A percentile compares a stretch with the other conserved stretches of the same genome.
phyloP scores from a whole-genome alignment of 352 stramenopile genomes.

The Aphanomyces stellatus region DNA sequence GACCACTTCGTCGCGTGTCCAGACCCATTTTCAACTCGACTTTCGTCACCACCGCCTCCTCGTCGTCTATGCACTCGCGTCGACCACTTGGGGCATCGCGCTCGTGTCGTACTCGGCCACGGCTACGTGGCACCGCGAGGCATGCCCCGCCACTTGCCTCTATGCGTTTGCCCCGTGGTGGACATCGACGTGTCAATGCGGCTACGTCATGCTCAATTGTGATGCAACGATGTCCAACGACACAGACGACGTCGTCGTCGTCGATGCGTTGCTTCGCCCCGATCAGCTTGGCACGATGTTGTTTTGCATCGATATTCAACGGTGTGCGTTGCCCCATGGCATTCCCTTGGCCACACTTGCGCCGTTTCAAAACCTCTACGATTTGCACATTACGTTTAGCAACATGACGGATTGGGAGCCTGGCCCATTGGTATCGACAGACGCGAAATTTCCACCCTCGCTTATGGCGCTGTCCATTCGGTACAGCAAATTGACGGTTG shows the following conservation, averaged over 20 bases:
- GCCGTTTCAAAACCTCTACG: no score
- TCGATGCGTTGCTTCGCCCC: no score
- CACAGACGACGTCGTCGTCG: no score
- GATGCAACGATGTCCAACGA: background rate
- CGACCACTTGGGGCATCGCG: background rate
- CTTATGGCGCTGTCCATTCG: no score
- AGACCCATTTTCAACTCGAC: background rate
- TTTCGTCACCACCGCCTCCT: background rate
- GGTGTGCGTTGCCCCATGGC: no score
- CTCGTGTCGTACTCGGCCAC: background rate
- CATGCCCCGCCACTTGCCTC: slow-evolving; percentile 6
- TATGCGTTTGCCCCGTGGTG: background rate
- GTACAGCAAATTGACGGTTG: no score
- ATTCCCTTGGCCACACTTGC: no score
- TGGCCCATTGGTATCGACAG: no score
- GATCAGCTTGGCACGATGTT: background rate
- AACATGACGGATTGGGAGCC: background rate
- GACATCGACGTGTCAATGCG: background rate
- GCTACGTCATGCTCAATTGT: slow-evolving; percentile 12
- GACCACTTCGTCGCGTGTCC: background rate
- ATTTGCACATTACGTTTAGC: no score
- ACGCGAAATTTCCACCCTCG: no score
- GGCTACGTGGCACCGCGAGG: background rate
- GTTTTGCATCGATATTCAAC: no score
- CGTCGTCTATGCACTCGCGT: background rate